These are phyloP conservation scores for Tillandsia fasciculata DNA, from an alignment of 176 grass and related monocot species.

Conservation along the genomic window DNA sequence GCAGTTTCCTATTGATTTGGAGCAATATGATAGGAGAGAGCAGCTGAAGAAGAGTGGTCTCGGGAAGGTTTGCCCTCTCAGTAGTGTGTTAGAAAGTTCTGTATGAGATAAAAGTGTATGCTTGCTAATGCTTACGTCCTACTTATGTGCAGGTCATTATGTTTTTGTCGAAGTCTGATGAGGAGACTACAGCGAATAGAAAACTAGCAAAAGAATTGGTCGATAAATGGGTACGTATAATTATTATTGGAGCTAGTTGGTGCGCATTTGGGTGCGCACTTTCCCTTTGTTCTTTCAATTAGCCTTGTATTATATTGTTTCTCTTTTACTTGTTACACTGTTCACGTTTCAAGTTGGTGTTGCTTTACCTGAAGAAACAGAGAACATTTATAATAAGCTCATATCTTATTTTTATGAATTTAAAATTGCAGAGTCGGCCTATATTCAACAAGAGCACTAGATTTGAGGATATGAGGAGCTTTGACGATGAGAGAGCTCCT, in stretches of 20 bases:
- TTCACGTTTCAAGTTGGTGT: conserved; percentile 8
- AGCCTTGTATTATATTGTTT: too few species aligned
- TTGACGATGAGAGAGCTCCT: conserved; percentile 62
- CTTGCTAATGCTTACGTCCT: background rate
- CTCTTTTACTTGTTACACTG: conserved; percentile 8
- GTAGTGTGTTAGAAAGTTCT: background rate
- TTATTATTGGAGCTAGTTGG: background rate
- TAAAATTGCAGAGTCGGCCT: conserved; percentile 59
- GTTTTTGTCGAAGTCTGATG: conserved; percentile 96
- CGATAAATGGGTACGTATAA: conserved; percentile 89
- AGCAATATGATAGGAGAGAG: conserved; percentile 81
- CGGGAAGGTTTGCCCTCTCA: conserved; percentile 52
- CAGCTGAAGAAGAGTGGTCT: conserved; percentile 97
- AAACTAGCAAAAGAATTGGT: conserved; percentile 93
- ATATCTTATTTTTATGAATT: conserved; percentile 12
- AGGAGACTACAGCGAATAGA: conserved; percentile 90
- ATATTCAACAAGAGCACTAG: conserved; percentile 99
- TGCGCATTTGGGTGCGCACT: background rate
- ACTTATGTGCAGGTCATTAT: conserved; percentile 63
- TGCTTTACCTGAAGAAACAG: background rate
- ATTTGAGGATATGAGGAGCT: conserved; percentile 85
- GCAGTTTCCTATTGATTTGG: conserved; percentile 91
- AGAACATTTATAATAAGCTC: background rate
- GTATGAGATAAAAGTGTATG: background rate
- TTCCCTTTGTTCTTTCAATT: background rate